A percentile compares a stretch with the other conserved stretches of the same genome.
phyloP scores from a whole-genome alignment of 148 eudicot genomes.

The Camellia sinensis region DNA sequence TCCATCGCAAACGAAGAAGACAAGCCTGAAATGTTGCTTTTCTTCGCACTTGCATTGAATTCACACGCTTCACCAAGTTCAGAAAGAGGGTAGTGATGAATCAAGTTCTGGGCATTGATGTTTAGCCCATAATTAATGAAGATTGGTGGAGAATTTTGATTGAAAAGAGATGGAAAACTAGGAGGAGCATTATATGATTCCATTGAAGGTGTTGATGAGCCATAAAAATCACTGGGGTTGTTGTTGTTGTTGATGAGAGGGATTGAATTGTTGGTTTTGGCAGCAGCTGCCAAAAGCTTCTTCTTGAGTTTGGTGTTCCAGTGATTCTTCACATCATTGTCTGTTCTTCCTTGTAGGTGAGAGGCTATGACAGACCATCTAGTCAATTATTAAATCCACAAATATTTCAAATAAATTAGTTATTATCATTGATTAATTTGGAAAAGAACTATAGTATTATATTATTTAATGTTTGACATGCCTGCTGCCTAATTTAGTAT shows the following conservation, averaged over 20 bases:
- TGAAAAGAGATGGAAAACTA: not conserved
- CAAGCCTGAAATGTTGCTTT: not conserved
- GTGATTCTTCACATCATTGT: conserved; percentile 74
- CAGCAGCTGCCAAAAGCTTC: conserved; percentile 25
- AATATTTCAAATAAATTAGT: not conserved
- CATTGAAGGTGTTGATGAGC: not conserved
- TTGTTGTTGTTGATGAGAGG: not conserved
- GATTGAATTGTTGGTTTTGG: too few species aligned
- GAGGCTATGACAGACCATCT: conserved; percentile 82
- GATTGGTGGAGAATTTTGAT: conserved; percentile 21
- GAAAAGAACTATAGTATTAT: too few species aligned
- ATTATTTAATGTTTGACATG: conserved; percentile 9
- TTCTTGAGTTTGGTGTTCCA: conserved; percentile 85
- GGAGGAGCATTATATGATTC: conserved; percentile 4
- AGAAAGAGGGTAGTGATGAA: not conserved
- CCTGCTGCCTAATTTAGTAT: conserved; percentile 67
- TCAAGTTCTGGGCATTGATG: not conserved
- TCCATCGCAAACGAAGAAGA: conserved; percentile 5
- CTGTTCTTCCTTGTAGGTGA: conserved; percentile 70
- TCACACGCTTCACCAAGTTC: not conserved
- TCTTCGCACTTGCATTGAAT: not conserved
- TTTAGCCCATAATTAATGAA: not conserved
- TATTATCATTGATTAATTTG: not conserved
- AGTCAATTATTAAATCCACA: conserved; percentile 3
- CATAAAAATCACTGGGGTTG: not conserved